Evolutionary conservation across 75 land plant genomes (phyloP).

Genomic region (Ceratopteris richardii): DNA sequence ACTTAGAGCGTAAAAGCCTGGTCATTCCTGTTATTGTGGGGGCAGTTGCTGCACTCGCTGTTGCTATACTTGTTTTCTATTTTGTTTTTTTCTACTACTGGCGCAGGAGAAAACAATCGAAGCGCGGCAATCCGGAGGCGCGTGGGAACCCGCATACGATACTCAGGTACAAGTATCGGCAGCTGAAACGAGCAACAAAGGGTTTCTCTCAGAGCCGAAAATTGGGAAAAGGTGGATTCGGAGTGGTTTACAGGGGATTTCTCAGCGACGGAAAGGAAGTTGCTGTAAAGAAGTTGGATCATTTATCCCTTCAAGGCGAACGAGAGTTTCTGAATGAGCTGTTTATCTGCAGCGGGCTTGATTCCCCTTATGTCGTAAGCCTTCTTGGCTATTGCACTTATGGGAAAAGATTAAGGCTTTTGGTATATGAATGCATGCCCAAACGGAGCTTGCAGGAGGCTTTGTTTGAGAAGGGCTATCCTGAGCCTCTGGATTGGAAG

Average conservation of each 20-base stretch:
- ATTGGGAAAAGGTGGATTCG: conserved; percentile 72
- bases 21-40: too few species aligned
- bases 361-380: conserved; percentile 55
- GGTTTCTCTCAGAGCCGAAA: conserved; percentile 29
- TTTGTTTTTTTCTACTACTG: too few species aligned
- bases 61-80: too few species aligned
- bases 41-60: too few species aligned
- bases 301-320: conserved; percentile 38
- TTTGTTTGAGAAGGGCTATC: conserved; percentile 28
- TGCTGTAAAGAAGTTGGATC: conserved; percentile 64
- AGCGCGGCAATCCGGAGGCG: too few species aligned
- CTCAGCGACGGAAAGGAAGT: conserved; percentile 50
- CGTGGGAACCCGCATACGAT: neutral
- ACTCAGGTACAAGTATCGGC: conserved; percentile 30
- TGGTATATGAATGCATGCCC: conserved; percentile 80
- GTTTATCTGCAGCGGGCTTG: conserved; percentile 41
- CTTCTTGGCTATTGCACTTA: conserved; percentile 62
- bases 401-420: conserved; percentile 23
- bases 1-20: too few species aligned
- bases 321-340: conserved; percentile 69
- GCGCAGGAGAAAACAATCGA: too few species aligned
- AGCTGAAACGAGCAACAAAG: conserved; percentile 42
- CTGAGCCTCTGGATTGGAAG: conserved; percentile 39
- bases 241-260: conserved; percentile 55
- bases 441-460: conserved; percentile 67